Evolutionary conservation across 2,329 filamentous ascomycete species (phyloP), one percentile per base, ranked within the genome.

Genomic region (Penicillium nordicum): DNA sequence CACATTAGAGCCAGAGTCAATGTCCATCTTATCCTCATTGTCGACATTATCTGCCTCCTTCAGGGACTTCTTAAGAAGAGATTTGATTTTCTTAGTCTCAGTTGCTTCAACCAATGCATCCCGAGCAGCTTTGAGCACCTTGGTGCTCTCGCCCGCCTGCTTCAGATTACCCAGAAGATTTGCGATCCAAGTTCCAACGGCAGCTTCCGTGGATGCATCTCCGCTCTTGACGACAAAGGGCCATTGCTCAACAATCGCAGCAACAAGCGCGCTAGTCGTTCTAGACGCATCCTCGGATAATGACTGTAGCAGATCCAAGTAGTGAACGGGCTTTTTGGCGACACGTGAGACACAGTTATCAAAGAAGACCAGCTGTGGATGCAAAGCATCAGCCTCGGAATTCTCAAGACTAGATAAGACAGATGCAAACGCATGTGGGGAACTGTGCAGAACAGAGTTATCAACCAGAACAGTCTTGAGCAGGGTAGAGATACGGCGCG

Each of bases 301-400:
- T 42, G 78, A 71, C 52, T 75, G 71, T 57, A 74, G 63, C 2
- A 82, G 62, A 40, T 84, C 80, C 58, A 94, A 88, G 29, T 94
- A 84, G 67, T 96, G 95, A 67, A 95, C 87, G 0, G 91, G 89
- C 25, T 88, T 87, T 55, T 82, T 86, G 16, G 87, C 86, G 63
- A 90, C 89, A 25, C 92, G 84, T 30, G 84, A 85, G 50, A 90
- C 80, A 71, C 90, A 95, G 60, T 95, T 92, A 67, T 97, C 92
- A 27, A 97, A 72, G 67, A 94, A 95, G 75, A 89, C 88, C 0
- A 92, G 57, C 54, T 75, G 72, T 4, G 63, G 60, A n/a, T 66
- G 63, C 11, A 76, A 62, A 34, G 57, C 52, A 34, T 68, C 69
- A 5, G 68, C 59, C 43, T 72, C 69, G 1, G 70, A 71, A 5